Evolutionary conservation across 169 alveolate species (phyloP), one percentile per base, ranked within the genome.

Genomic region (Theileria luwenshuni): DNA sequence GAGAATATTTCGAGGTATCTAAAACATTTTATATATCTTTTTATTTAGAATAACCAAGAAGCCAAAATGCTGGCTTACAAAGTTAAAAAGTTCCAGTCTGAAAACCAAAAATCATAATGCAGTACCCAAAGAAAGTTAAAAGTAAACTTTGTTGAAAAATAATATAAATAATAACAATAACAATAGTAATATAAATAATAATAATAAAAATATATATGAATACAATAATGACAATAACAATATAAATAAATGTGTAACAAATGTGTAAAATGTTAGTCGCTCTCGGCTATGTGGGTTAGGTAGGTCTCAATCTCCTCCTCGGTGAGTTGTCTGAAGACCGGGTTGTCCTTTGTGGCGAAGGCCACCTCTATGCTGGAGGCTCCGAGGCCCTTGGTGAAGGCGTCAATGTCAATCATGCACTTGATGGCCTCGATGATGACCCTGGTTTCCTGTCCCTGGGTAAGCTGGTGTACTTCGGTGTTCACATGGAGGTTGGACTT

Each of bases 291-390:
- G 65, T 69, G 86, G 49, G 95, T 92, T 59, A 94, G 86, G 51
- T 87, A 90, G 56, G 84, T 77, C 48, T 94, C 97, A 43, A 94
- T 90, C 74, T 93, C 97, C 45, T 83, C 83, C 72, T 91, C 95
- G 47, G 93, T 70, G 42, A 95, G 90, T 49, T 88, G 94, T 59
- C 95, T 88, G 80, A 95, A 94, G 64, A 83, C 83, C 1, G 94
- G 95, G 76, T 86, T 89, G 28, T 84, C 91, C 35, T 68, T 74
- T 30, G 97, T 92, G 47, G 92, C 94, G 38, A 95, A 83, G 6
- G 96, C 98, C 58, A 94, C 92, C 83, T 95, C 98, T 45, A 95
- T 94, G 69, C 92, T 95, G 51, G 84, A 86, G n/a, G 97, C 92
- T 61, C 93, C 93, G 73, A 90, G 90, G 51, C 88, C 94, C 69